Percentiles rank a stretch among this genome's conserved stretches.
phyloP scores from a whole-genome alignment of 164 flowering plant species.

The grape (Vitis vinifera) region DNA sequence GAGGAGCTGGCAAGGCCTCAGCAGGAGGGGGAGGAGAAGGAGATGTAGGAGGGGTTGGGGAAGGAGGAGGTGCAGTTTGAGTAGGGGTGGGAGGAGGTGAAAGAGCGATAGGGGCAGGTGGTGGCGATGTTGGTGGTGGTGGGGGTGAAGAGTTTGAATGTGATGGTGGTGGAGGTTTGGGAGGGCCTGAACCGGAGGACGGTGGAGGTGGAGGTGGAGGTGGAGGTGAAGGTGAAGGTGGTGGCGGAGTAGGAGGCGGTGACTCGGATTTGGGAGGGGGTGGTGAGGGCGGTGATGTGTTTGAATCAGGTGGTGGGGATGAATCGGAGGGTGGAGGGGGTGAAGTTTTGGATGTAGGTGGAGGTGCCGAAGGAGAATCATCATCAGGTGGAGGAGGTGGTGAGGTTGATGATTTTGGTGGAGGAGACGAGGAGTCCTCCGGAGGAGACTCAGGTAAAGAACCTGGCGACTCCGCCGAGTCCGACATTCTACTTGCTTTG shows the following conservation, averaged over 20 bases:
- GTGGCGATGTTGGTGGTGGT: slow-evolving; percentile 8
- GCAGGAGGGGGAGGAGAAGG: not conserved
- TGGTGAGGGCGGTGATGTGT: slow-evolving; percentile 13
- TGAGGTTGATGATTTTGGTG: slow-evolving; percentile 7
- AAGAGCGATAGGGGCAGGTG: not conserved
- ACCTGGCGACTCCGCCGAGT: slow-evolving; percentile 16
- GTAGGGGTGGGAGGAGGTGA: not conserved
- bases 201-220: slow-evolving; percentile 11
- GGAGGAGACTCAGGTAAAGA: slow-evolving; percentile 8
- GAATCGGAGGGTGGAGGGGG: slow-evolving; percentile 1
- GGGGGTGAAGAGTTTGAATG: slow-evolving; percentile 1
- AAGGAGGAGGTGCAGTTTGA: not conserved
- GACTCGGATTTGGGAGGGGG: not conserved
- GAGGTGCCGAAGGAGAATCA: not conserved
- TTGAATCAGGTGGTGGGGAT: not conserved
- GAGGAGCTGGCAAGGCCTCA: slow-evolving; percentile 5
- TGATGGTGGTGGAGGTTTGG: slow-evolving; percentile 12
- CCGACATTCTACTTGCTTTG: slow-evolving; percentile 13
- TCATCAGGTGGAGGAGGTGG: slow-evolving; percentile 10
- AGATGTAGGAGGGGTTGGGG: slow-evolving; percentile 7
- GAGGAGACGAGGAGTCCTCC: not conserved
- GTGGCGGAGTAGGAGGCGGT: slow-evolving; percentile 4
- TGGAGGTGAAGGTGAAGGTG: slow-evolving; percentile 20
- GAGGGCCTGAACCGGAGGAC: not conserved
- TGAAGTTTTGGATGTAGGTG: not conserved